phyloP scores from a whole-genome alignment of 768 basidiomycete species.

The Kwoniella mangroviensis region DNA sequence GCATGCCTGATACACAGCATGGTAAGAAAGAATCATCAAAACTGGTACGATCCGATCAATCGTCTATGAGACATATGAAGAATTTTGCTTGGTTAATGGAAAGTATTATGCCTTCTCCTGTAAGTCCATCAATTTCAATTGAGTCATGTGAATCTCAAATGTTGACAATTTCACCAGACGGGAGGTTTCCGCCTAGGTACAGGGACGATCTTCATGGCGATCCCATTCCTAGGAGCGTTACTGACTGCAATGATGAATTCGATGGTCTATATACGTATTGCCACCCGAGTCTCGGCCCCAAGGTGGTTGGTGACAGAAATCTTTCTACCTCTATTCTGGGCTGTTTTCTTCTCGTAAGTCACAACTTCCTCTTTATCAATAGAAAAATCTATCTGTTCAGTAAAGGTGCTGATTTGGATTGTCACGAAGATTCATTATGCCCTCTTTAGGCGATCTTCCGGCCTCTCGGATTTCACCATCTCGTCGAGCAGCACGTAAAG shows the following conservation, averaged over 20 bases:
- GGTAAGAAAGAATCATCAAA: background rate
- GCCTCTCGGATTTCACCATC: background rate
- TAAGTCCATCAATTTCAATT: background rate
- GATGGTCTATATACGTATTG: background rate
- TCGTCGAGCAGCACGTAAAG: background rate
- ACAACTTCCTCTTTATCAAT: background rate
- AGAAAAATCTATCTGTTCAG: no score
- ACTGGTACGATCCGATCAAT: background rate
- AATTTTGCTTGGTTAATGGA: conserved; percentile 11
- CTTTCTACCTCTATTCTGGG: conserved; percentile 3
- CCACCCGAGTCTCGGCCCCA: background rate
- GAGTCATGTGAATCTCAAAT: background rate
- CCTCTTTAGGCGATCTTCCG: background rate
- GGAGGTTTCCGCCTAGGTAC: background rate
- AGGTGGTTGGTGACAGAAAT: background rate
- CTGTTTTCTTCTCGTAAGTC: background rate
- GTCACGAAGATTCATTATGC: background rate
- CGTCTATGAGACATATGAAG: background rate
- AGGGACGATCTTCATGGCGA: background rate
- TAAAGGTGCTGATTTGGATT: no score
- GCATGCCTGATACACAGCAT: background rate
- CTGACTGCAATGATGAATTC: background rate
- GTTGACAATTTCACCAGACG: background rate
- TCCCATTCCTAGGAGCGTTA: background rate
- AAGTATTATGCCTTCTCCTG: conserved; percentile 2